Evolutionary conservation across 179 eudicot genomes (phyloP).

Genomic region (Pouteria campechiana): DNA sequence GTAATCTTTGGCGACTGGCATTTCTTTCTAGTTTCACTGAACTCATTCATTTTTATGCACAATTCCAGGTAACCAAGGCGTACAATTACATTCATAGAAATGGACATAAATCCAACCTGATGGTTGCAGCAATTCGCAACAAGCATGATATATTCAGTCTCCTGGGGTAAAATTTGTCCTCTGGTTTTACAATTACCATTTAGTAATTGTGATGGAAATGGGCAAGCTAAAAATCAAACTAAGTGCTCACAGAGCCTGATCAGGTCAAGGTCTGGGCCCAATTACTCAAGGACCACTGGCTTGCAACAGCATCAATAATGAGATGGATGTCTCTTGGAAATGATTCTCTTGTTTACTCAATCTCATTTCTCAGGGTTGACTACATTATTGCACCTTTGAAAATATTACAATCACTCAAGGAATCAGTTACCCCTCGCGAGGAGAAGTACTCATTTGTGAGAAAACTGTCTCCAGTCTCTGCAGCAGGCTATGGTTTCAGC

Average conservation of each 20-base stretch:
- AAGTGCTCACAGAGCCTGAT: too few relatives aligned
- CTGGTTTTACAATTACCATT: background rate
- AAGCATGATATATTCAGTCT: conserved; percentile 82
- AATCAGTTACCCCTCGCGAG: conserved; percentile 60
- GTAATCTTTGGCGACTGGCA: too few relatives aligned
- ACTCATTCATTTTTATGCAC: conserved; percentile 1
- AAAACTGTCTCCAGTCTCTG: conserved; percentile 77
- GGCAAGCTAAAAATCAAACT: too few relatives aligned
- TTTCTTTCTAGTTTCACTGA: background rate
- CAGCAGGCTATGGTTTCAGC: conserved; percentile 61
- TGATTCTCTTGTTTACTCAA: conserved; percentile 1
- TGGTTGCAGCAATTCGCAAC: conserved; percentile 96
- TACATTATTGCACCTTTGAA: conserved; percentile 85
- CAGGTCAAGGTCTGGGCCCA: too few relatives aligned
- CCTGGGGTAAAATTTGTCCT: conserved; percentile 41
- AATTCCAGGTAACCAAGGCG: conserved; percentile 69
- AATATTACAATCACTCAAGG: conserved; percentile 84
- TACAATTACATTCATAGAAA: conserved; percentile 90
- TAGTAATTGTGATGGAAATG: too few relatives aligned
- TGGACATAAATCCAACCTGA: conserved; percentile 80
- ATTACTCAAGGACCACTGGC: too few relatives aligned
- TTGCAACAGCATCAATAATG: too few relatives aligned
- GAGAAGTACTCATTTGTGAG: conserved; percentile 67
- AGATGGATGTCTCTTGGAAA: background rate
- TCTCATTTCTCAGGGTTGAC: conserved; percentile 59